Conservation (phyloP, 1,139 yeast genomes). For the Geotrichum restrictum region DNA sequence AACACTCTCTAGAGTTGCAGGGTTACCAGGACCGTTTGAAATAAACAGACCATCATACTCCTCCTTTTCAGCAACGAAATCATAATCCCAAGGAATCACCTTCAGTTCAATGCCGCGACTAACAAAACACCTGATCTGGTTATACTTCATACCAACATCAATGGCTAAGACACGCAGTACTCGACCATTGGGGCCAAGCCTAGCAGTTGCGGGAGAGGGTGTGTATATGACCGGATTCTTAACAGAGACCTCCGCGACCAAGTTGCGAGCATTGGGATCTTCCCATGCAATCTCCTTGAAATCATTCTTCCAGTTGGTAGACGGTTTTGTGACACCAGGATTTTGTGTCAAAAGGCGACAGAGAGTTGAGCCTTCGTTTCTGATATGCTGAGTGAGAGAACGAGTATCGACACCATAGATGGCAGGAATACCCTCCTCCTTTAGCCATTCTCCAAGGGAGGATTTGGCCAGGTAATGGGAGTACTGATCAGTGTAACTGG, state of each 20-base stretch:
- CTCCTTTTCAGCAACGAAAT: conserved; percentile 48
- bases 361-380: conserved; percentile 87
- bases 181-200: conserved; percentile 66
- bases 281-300: conserved; percentile 83
- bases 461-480: conserved; percentile 91
- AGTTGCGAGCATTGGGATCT: conserved; percentile 86
- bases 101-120: conserved; percentile 92
- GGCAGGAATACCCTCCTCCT: conserved; percentile 89
- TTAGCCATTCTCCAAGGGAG: conserved; percentile 90
- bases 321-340: conserved; percentile 42
- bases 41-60: conserved; percentile 94
- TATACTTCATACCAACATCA: conserved; percentile 97
- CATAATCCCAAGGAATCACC: conserved; percentile 96
- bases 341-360: conserved; percentile 75
- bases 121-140: conserved; percentile 95
- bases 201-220: conserved; percentile 52
- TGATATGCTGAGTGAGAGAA: conserved; percentile 84
- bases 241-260: conserved; percentile 86
- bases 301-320: conserved; percentile 54
- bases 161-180: conserved; percentile 79
- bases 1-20: conserved; percentile 70
- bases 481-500: conserved; percentile 93
- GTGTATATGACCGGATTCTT: conserved; percentile 70
- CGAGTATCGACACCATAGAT: conserved; percentile 97
- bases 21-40: conserved; percentile 99